phyloP scores from a whole-genome alignment of 306 rosid genomes.

The Dryas octopetala region DNA sequence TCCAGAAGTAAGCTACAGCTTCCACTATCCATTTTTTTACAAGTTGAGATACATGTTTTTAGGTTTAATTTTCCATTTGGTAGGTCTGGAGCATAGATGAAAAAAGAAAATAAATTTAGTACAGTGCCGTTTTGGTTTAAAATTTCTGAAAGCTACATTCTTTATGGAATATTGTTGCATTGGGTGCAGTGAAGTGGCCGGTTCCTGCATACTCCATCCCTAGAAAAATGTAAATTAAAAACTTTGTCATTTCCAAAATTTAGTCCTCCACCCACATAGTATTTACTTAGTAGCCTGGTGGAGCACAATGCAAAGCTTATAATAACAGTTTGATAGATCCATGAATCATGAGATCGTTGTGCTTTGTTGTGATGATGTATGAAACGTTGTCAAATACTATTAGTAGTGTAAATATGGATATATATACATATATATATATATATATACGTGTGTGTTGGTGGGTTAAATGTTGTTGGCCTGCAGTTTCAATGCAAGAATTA shows the following conservation, averaged over 20 bases:
- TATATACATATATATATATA: too few relatives aligned
- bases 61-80: constrained; percentile 1
- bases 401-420: background rate
- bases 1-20: constrained; percentile 3
- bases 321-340: background rate
- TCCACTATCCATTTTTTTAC: background rate
- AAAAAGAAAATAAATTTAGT: background rate
- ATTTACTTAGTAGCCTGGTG: background rate
- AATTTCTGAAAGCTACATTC: background rate
- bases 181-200: background rate
- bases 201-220: background rate
- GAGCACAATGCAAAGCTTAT: background rate
- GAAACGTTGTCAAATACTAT: background rate
- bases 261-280: background rate
- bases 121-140: background rate
- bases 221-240: background rate
- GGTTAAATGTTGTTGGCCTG: background rate
- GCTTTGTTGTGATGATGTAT: background rate
- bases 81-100: background rate
- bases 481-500: background rate
- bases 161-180: background rate
- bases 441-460: background rate
- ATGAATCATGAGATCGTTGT: background rate
- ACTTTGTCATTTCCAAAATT: background rate
- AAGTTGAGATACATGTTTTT: constrained; percentile 2